A percentile compares a stretch with the other conserved stretches of the same genome.
These are phyloP conservation scores for Brassica rapa DNA, from an alignment of 345 rosid species.

Conservation along the genomic window DNA sequence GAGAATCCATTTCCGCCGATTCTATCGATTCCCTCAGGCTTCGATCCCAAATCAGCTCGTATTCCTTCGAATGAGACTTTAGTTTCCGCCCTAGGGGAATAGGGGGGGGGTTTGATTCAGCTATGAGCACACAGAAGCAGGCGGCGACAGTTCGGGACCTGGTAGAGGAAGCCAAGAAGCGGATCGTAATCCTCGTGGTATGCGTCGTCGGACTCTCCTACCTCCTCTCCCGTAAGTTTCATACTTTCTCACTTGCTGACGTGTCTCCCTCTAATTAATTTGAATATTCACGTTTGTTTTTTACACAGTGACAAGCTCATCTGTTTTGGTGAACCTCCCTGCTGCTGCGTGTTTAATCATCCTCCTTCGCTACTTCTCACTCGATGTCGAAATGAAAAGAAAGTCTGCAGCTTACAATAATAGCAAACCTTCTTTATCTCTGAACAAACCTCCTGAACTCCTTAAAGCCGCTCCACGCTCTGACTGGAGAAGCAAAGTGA, in stretches of 20 bases:
- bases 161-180: slow-evolving; percentile 95
- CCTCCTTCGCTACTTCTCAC: slow-evolving; percentile 76
- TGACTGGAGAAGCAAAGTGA: slow-evolving; percentile 89
- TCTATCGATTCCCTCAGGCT: background rate
- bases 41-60: slow-evolving; percentile 6
- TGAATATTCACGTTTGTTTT: slow-evolving; percentile 22
- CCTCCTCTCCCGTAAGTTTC: slow-evolving; percentile 79
- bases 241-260: background rate
- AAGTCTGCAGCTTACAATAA: slow-evolving; percentile 67
- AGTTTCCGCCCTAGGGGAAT: background rate
- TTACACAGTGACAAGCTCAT: slow-evolving; percentile 88
- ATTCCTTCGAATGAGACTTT: slow-evolving; percentile 16
- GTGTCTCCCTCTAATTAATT: slow-evolving; percentile 7
- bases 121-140: slow-evolving; percentile 65
- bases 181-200: slow-evolving; percentile 75
- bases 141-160: slow-evolving; percentile 68
- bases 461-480: slow-evolving; percentile 52
- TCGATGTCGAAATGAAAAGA: slow-evolving; percentile 80
- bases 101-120: background rate
- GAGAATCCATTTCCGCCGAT: slow-evolving; percentile 10
- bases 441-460: slow-evolving; percentile 49
- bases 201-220: slow-evolving; percentile 93
- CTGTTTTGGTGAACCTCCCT: slow-evolving; percentile 91
- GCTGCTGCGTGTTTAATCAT: slow-evolving; percentile 83
- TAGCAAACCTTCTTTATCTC: slow-evolving; percentile 50